A percentile compares a stretch with the other conserved stretches of the same genome.
Conservation (phyloP, 1,284 basidiomycete genomes). For the Blastosporella zonata region DNA sequence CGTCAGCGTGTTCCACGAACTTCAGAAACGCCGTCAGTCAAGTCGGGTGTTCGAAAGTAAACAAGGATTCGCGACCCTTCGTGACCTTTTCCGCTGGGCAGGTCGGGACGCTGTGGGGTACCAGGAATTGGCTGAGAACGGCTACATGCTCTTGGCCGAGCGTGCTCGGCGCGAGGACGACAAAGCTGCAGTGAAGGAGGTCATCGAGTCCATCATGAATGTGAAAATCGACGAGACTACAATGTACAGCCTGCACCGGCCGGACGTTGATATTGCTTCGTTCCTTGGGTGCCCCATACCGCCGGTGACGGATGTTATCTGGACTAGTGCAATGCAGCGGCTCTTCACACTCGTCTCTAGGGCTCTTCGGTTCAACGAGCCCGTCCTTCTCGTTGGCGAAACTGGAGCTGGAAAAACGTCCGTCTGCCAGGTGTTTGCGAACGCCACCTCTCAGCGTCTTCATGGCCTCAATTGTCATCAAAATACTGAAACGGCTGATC, state of each 20-base stretch:
- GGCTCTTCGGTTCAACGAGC: conserved; percentile 89
- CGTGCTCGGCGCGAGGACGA: conserved; percentile 85
- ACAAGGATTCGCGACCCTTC: conserved; percentile 93
- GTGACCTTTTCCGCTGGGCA: conserved; percentile 98
- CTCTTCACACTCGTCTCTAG: conserved; percentile 83
- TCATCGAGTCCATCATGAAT: conserved; percentile 89
- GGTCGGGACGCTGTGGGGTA: conserved; percentile 85
- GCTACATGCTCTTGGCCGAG: conserved; percentile 97
- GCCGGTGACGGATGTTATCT: conserved; percentile 60
- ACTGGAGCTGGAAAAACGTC: conserved; percentile 98
- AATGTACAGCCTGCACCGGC: conserved; percentile 65
- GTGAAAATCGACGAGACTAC: conserved; percentile 75
- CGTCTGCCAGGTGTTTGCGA: conserved; percentile 88
- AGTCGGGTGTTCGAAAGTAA: conserved; percentile 97
- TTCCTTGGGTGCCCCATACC: conserved; percentile 61
- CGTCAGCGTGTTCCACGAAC: conserved; percentile 89
- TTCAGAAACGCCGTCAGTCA: conserved; percentile 89
- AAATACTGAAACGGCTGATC: conserved; percentile 98
- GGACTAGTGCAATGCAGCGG: conserved; percentile 93
- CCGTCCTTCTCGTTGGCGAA: conserved; percentile 96
- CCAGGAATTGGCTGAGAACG: conserved; percentile 92
- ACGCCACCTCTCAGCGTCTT: conserved; percentile 61
- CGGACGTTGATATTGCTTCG: conserved; percentile 38
- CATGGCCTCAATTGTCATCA: conserved; percentile 94
- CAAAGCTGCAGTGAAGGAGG: conserved; percentile 85